phyloP scores from a whole-genome alignment of 2,329 filamentous ascomycete genomes.

The Exophiala phaeomuriformis region DNA sequence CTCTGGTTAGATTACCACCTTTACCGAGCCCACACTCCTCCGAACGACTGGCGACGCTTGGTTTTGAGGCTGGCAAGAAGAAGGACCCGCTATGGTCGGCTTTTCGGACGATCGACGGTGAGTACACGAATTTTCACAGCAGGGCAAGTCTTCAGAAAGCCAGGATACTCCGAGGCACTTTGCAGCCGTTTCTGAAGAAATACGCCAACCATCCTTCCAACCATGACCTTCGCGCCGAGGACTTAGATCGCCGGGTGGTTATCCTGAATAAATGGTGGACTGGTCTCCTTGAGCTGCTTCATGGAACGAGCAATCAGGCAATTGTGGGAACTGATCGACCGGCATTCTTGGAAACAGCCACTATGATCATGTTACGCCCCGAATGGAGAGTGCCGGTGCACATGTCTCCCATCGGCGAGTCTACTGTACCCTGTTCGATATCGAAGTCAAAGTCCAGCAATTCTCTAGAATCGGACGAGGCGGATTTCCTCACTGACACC shows the following conservation, averaged over 20 bases:
- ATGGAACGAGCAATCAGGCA: slow-evolving; percentile 65
- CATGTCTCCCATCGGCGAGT: slow-evolving; percentile 38
- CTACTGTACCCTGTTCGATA: slow-evolving; percentile 33
- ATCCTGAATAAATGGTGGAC: slow-evolving; percentile 91
- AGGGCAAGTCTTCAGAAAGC: slow-evolving; percentile 70
- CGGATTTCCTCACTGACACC: slow-evolving; percentile 65
- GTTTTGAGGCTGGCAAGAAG: slow-evolving; percentile 43
- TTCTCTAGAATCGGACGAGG: slow-evolving; percentile 54
- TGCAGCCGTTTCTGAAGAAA: slow-evolving; percentile 70
- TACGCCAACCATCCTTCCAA: slow-evolving; percentile 63
- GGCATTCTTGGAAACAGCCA: slow-evolving; percentile 67
- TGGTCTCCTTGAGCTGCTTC: slow-evolving; percentile 70
- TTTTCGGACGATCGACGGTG: slow-evolving; percentile 61
- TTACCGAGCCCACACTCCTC: slow-evolving; percentile 37
- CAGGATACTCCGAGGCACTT: slow-evolving; percentile 60
- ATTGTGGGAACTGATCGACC: slow-evolving; percentile 80
- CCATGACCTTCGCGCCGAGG: slow-evolving; percentile 61
- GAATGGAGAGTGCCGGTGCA: slow-evolving; percentile 76
- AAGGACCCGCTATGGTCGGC: slow-evolving; percentile 64
- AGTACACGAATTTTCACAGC: slow-evolving; percentile 55
- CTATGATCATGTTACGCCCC: slow-evolving; percentile 75
- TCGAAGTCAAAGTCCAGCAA: slow-evolving; percentile 48
- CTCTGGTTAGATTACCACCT: slow-evolving; percentile 43
- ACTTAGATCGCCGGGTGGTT: slow-evolving; percentile 69
- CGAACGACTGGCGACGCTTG: slow-evolving; percentile 31